phyloP scores from a whole-genome alignment of 2,329 filamentous ascomycete species.

The Aureobasidium sp. region DNA sequence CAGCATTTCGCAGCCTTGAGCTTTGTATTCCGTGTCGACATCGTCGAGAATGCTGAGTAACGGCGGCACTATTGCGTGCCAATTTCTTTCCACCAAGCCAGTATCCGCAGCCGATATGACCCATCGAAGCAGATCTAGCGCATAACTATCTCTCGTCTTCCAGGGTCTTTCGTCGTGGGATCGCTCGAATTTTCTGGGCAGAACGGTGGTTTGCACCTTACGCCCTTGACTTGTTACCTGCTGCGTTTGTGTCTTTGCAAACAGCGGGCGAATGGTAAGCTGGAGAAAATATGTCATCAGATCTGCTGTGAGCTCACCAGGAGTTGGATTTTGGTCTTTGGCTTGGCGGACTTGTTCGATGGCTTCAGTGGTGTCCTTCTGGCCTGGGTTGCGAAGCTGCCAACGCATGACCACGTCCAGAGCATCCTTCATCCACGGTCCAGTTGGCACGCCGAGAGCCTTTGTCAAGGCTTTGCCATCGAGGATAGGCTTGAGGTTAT shows the following conservation, averaged over 20 bases:
- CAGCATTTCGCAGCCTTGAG: constrained; percentile 51
- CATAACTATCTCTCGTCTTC: constrained; percentile 48
- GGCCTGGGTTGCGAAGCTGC: constrained; percentile 74
- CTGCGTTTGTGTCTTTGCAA: constrained; percentile 50
- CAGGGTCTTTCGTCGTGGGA: constrained; percentile 47
- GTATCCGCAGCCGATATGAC: constrained; percentile 47
- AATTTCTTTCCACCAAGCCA: constrained; percentile 47
- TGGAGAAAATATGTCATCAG: constrained; percentile 53
- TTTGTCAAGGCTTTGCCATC: constrained; percentile 69
- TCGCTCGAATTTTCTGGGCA: constrained; percentile 32
- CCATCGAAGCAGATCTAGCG: constrained; percentile 56
- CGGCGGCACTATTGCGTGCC: constrained; percentile 63
- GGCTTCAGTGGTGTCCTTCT: constrained; percentile 47
- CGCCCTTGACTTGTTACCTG: constrained; percentile 52
- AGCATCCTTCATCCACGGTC: constrained; percentile 77
- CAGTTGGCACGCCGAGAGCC: constrained; percentile 60
- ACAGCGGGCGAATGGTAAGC: constrained; percentile 59
- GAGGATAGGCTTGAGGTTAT: constrained; percentile 46
- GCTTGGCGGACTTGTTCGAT: constrained; percentile 39
- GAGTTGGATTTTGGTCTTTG: constrained; percentile 24
- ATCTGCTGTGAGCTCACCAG: constrained; percentile 45
- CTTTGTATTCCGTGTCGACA: constrained; percentile 45
- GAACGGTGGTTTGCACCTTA: constrained; percentile 42
- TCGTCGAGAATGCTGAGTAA: constrained; percentile 65
- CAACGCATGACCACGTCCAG: constrained; percentile 76